Evolutionary conservation across 441 rosid species (phyloP), one percentile per base, ranked within the genome.

Genomic region (Pelargonium hybrid): DNA sequence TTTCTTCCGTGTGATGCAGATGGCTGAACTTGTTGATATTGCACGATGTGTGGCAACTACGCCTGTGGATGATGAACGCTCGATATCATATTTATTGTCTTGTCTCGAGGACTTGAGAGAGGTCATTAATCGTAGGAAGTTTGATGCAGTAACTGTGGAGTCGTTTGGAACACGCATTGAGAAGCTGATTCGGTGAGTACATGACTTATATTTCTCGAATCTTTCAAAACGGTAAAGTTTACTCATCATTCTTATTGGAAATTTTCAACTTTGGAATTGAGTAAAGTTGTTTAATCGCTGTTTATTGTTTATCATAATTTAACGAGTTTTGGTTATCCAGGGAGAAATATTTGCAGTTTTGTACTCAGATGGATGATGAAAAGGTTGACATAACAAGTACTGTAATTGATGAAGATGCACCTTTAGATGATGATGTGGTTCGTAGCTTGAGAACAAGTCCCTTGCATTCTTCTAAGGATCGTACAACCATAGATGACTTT

Each of bases 371-470:
- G 43, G 93, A 85, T 59, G 97, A 90, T 81, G 98, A 89, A 78
- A 94, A 85, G 77, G 87, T 89, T 74, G 99, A 92, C 83, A 82
- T 92, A 65, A 69, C 89, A 67, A 86, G 90, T 82, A 88, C 98
- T 69, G 74, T 94, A 73, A 90, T 92, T 66, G 98, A 90, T 80
- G 99, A 94, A 82, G 99, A 94, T 78, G 78, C 90, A 78, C 96
- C 98, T 73, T 81, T 94, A 77, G 99, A 94, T 77, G 99, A 94
- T 84, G 99, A 94, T 76, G 92, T 88, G 73, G 89, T 92, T 70
- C 90, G 89, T 76, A 88, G 98, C 84, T 85, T 92, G 89, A 88
- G 99, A 79, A 86, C 98, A 73, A 90, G 98, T 82, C 99, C 99
- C 41, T 71, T 77, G 63, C 98, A 89, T 82, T 71, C 86, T 67